Evolutionary conservation across 169 alveolate species (phyloP).

Genomic region (Amoebophrya sp.): DNA sequence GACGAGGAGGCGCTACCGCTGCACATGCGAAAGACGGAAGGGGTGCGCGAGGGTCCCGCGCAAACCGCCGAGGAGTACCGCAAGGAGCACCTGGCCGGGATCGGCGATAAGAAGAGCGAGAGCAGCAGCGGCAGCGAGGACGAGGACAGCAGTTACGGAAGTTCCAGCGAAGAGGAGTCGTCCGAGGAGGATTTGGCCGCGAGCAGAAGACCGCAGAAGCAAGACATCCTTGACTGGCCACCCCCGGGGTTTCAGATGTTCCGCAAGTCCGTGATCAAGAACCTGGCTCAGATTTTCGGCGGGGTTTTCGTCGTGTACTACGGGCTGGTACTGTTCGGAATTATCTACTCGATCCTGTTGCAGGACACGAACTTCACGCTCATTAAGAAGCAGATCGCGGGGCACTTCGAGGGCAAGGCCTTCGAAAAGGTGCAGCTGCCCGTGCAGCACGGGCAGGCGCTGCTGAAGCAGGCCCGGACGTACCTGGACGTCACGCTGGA

Average conservation of each 20-base stretch:
- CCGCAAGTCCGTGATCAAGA: neutral
- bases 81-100: neutral
- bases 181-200: neutral
- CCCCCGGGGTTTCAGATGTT: neutral
- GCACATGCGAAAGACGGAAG: neutral
- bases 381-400: neutral
- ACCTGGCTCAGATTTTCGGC: neutral
- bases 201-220: neutral
- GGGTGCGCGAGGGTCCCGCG: neutral
- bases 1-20: slow-evolving; percentile 16
- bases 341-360: neutral
- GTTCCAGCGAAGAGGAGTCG: neutral
- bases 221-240: neutral
- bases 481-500: neutral
- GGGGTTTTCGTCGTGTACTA: neutral
- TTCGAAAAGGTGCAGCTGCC: neutral
- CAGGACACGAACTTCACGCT: neutral
- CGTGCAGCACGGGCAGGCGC: neutral
- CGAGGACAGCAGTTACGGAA: neutral
- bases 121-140: neutral
- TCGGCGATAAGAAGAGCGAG: neutral
- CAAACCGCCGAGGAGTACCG: neutral
- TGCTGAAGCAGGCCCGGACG: neutral
- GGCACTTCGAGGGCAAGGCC: neutral
- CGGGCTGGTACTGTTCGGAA: neutral